These are phyloP conservation scores for Erysimum cheiranthoides DNA, from an alignment of 345 rosid species.

Conservation along the genomic window DNA sequence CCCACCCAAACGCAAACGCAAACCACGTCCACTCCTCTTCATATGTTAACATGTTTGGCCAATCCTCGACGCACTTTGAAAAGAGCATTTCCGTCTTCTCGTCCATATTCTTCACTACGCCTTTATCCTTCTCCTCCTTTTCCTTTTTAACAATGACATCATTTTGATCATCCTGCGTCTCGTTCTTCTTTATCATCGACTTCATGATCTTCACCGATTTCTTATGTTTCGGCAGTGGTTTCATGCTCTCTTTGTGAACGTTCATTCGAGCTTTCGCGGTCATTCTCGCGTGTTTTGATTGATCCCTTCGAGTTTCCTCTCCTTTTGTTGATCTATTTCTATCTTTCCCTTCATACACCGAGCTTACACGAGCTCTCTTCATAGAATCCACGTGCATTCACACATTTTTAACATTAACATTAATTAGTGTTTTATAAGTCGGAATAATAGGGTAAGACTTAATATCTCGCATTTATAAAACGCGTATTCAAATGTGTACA, in stretches of 20 bases:
- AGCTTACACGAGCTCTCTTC: constrained; percentile 41
- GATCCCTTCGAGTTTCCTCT: constrained; percentile 26
- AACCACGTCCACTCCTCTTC: constrained; percentile 40
- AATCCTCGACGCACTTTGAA: constrained; percentile 4
- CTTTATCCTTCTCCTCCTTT: constrained; percentile 3
- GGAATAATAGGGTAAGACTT: background rate
- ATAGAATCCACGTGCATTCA: constrained; percentile 1
- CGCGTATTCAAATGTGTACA: background rate
- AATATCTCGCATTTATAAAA: background rate
- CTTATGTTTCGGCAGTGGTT: constrained; percentile 8
- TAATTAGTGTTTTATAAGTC: constrained; percentile 22
- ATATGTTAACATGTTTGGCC: constrained; percentile 16
- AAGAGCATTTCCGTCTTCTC: background rate
- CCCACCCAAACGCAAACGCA: constrained; percentile 38
- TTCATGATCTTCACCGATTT: constrained; percentile 2
- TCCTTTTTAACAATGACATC: background rate
- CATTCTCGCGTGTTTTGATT: constrained; percentile 25
- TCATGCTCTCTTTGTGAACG: constrained; percentile 12
- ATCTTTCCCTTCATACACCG: constrained; percentile 27
- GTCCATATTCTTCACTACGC: background rate
- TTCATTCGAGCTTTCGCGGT: constrained; percentile 30
- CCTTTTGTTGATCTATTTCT: constrained; percentile 17
- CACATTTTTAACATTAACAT: background rate
- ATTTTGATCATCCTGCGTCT: background rate
- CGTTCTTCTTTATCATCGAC: background rate